phyloP scores from a whole-genome alignment of 2,329 filamentous ascomycete genomes.

The Fusarium pseudocircinatum region DNA sequence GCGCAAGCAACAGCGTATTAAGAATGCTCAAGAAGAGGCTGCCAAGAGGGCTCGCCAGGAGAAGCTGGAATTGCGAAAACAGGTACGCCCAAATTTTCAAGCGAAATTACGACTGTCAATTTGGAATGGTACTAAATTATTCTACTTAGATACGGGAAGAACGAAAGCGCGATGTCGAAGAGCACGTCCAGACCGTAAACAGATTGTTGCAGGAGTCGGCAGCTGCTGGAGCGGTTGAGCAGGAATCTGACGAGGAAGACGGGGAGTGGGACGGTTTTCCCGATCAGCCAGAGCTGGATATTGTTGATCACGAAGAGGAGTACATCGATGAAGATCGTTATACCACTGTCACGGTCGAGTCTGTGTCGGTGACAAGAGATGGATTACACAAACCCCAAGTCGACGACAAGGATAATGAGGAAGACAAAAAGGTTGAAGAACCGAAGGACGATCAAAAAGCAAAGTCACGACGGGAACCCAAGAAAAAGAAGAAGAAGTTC shows the following conservation, averaged over 20 bases:
- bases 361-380: conserved; percentile 80
- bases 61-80: conserved; percentile 75
- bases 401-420: conserved; percentile 50
- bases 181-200: conserved; percentile 82
- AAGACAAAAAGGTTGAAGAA: conserved; percentile 44
- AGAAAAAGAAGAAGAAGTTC: conserved; percentile 91
- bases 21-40: conserved; percentile 84
- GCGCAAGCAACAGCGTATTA: conserved; percentile 85
- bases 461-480: conserved; percentile 56
- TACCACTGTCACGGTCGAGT: conserved; percentile 93
- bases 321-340: conserved; percentile 97
- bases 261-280: conserved; percentile 74
- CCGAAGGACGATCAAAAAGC: conserved; percentile 42
- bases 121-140: conserved; percentile 22
- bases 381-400: conserved; percentile 69
- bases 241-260: conserved; percentile 54
- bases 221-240: conserved; percentile 51
- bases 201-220: conserved; percentile 71
- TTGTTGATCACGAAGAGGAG: conserved; percentile 85
- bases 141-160: conserved; percentile 78
- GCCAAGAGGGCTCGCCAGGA: conserved; percentile 81
- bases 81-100: conserved; percentile 62
- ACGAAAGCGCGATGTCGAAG: conserved; percentile 81
- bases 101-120: neutral
- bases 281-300: conserved; percentile 58